Conservation (phyloP, 1,139 yeast species). For the Yarrowia galli region DNA sequence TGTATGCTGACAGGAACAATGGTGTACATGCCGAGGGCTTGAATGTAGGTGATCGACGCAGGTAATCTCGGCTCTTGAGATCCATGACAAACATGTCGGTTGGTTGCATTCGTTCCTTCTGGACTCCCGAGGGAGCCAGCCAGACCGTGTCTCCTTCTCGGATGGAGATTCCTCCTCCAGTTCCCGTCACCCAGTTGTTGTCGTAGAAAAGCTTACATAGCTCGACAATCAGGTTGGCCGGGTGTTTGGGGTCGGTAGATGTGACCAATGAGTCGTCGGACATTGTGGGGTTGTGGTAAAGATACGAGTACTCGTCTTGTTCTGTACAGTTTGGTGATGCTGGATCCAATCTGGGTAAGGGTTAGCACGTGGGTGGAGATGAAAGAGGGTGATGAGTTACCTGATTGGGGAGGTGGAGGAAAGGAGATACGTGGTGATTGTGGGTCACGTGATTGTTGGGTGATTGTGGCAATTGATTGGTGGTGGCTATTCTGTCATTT, state of each 20-base stretch:
- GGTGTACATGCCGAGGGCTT: conserved; percentile 97
- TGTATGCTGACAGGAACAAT: conserved; percentile 78
- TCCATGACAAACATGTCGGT: conserved; percentile 83
- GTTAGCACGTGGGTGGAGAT: conserved; percentile 33
- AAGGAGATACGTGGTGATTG: too few relatives aligned
- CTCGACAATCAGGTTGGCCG: conserved; percentile 85
- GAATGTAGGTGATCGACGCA: conserved; percentile 67
- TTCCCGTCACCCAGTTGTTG: conserved; percentile 93
- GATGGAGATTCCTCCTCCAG: conserved; percentile 94
- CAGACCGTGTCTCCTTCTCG: conserved; percentile 67
- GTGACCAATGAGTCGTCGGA: conserved; percentile 47
- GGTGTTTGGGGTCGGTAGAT: conserved; percentile 69
- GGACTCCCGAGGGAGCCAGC: conserved; percentile 95
- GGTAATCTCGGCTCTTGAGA: conserved; percentile 59
- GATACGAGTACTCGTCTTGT: too few relatives aligned
- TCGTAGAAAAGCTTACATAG: conserved; percentile 78
- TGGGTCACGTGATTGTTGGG: too few relatives aligned
- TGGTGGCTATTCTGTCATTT: too few relatives aligned
- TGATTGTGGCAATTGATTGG: too few relatives aligned
- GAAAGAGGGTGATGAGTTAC: too few relatives aligned
- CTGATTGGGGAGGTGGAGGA: too few relatives aligned
- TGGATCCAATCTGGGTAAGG: not conserved
- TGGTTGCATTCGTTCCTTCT: conserved; percentile 85
- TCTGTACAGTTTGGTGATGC: too few relatives aligned
- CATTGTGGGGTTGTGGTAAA: not conserved